Evolutionary conservation across 169 alveolate species (phyloP).

Genomic region (Eimeria tenella): DNA sequence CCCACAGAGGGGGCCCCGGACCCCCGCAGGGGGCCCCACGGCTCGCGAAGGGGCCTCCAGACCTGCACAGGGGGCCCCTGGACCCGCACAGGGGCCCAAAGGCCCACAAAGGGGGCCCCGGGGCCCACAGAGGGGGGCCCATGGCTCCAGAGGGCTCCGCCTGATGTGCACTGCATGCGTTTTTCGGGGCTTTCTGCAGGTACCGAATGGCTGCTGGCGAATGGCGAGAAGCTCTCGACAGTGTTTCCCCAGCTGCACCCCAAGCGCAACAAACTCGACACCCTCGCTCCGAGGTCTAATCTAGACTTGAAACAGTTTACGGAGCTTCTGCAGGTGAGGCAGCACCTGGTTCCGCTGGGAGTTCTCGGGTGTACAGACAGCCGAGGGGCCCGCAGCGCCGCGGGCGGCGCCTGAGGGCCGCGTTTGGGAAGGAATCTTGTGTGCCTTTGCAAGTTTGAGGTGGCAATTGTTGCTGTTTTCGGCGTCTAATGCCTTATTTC

Average conservation of each 20-base stretch:
- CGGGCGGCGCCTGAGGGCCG: not conserved
- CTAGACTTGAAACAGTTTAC: not conserved
- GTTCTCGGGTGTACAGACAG: no score
- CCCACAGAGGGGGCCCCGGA: not conserved
- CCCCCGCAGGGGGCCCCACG: not conserved
- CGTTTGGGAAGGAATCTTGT: not conserved
- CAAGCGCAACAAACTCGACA: slow-evolving; percentile 24
- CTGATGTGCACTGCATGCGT: not conserved
- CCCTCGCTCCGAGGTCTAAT: not conserved
- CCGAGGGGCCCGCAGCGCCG: not conserved
- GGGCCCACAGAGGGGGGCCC: not conserved
- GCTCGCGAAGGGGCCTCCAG: not conserved
- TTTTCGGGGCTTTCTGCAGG: slow-evolving; percentile 3
- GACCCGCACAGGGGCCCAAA: no score
- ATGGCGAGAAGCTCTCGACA: slow-evolving; percentile 32
- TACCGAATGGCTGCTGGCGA: slow-evolving; percentile 56
- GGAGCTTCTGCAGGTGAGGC: slow-evolving; percentile 11
- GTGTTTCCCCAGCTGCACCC: slow-evolving; percentile 70
- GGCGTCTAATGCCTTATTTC: not conserved
- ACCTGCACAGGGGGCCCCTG: no score
- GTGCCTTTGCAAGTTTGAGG: not conserved
- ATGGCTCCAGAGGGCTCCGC: not conserved
- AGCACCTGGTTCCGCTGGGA: not conserved
- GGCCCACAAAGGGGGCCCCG: no score
- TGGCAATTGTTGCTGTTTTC: not conserved